A percentile compares a stretch with the other conserved stretches of the same genome.
phyloP scores from a whole-genome alignment of 352 stramenopile genomes.

The Pythium aquatile region DNA sequence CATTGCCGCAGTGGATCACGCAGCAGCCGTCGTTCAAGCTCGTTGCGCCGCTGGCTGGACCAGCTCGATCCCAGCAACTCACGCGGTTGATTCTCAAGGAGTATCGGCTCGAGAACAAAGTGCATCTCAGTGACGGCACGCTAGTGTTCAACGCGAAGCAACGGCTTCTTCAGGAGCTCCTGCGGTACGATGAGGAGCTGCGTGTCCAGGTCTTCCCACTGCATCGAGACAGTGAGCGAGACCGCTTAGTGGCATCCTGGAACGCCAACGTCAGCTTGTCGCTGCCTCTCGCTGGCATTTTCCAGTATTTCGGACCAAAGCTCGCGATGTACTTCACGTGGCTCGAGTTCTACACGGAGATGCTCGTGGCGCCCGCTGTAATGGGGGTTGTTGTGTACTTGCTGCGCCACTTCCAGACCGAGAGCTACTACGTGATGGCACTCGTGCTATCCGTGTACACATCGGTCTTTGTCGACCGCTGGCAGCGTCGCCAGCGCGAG shows the following conservation, averaged over 20 bases:
- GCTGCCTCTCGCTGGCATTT: slow-evolving; percentile 48
- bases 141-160: slow-evolving; percentile 39
- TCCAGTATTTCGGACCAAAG: slow-evolving; percentile 62
- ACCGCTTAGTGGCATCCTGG: slow-evolving; percentile 46
- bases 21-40: slow-evolving; percentile 48
- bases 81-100: slow-evolving; percentile 52
- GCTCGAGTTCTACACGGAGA: slow-evolving; percentile 84
- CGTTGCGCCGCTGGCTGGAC: slow-evolving; percentile 42
- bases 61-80: slow-evolving; percentile 56
- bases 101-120: slow-evolving; percentile 35
- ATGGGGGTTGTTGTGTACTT: slow-evolving; percentile 54
- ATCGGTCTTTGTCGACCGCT: slow-evolving; percentile 61
- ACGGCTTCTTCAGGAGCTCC: slow-evolving; percentile 43
- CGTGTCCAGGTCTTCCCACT: slow-evolving; percentile 48
- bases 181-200: slow-evolving; percentile 22
- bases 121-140: slow-evolving; percentile 30
- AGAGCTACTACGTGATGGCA: slow-evolving; percentile 47
- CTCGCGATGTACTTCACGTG: slow-evolving; percentile 80
- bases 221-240: slow-evolving; percentile 54
- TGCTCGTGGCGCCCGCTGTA: slow-evolving; percentile 57
- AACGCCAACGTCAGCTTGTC: slow-evolving; percentile 29
- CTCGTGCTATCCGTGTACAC: slow-evolving; percentile 54
- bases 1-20: slow-evolving; percentile 44
- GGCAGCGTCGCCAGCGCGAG: slow-evolving; percentile 46
- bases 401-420: slow-evolving; percentile 36